phyloP scores from a whole-genome alignment of 768 basidiomycete species.

The Tricholoma sp. region DNA sequence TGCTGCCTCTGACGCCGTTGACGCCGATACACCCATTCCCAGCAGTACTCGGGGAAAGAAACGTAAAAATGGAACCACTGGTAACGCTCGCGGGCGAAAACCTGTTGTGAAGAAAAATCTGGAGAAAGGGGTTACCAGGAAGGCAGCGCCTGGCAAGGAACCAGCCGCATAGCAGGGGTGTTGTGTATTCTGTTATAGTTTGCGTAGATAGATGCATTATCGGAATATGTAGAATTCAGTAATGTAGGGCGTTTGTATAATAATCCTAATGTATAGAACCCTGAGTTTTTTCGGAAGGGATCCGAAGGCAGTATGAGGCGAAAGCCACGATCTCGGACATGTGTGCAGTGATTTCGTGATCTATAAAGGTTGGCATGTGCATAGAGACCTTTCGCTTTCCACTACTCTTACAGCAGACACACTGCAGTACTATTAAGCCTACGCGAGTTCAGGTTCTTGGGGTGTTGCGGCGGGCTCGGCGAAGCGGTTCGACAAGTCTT shows the following conservation, averaged over 20 bases:
- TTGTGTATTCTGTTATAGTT: background rate
- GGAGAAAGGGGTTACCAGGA: slow-evolving; percentile 4
- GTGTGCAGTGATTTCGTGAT: slow-evolving; percentile 15
- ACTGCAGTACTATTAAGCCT: slow-evolving; percentile 11
- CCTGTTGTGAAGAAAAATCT: slow-evolving; percentile 30
- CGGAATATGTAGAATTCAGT: background rate
- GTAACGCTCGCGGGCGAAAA: slow-evolving; percentile 35
- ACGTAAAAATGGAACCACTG: slow-evolving; percentile 31
- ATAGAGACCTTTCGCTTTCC: slow-evolving; percentile 7
- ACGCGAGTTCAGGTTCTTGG: slow-evolving; percentile 1
- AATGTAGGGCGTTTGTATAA: background rate
- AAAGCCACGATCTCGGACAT: slow-evolving; percentile 1
- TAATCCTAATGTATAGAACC: background rate
- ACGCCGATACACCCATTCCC: slow-evolving; percentile 26
- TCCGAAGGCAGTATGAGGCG: background rate
- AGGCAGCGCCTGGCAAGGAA: slow-evolving; percentile 1
- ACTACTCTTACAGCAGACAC: slow-evolving; percentile 6
- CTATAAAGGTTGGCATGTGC: slow-evolving; percentile 16
- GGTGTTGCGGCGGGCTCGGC: background rate
- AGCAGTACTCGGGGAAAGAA: slow-evolving; percentile 36
- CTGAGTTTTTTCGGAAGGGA: no score
- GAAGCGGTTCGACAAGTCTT: slow-evolving; percentile 1
- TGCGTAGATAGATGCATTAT: background rate
- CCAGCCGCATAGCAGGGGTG: background rate
- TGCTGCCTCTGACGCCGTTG: slow-evolving; percentile 27